Base-by-base conservation (phyloP, 2,329 filamentous ascomycete species). In the Canariomyces notabilis region DNA sequence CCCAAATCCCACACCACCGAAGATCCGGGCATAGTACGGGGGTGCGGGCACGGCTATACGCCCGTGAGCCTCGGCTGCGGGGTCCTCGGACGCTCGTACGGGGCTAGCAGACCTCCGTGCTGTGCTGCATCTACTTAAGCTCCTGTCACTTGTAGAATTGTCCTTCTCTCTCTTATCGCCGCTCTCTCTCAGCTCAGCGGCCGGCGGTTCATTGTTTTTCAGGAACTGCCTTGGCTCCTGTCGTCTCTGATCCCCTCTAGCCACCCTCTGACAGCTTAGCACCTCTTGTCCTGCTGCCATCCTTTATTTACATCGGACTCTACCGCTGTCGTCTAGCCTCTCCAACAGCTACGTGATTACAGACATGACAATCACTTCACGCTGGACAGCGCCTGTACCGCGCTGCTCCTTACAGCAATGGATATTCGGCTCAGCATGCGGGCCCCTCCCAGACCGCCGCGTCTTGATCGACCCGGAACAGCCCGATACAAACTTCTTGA, bases 401-500 rank as follows among this genome's bases (percentile, higher is more conserved):
- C 64, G 63, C 26, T 70, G 70, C 59, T 78, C 77, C 1, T 61
- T 80, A 29, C 76, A 73, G 52, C 68, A 71, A 63, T 80, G 75
- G 71, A 70, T 80, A 7, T 79, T 80, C 45, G 74, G 70, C 15
- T 73, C 74, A 2, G 66, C 70, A 1, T 68, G 61, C 32, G 68
- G 59, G 5, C 61, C 67, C 6, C 63, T 80, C 5, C 56, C 67
- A 2, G 65, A 75, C 39, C 65, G 61, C 37, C 66, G 68, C 43
- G 65, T 69, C 29, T 79, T 82, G 57, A 70, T 87, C 42, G 85
- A 89, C 56, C 78, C 85, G 7, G 74, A 79, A 29, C 70, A 75
- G 1, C 83, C 87, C 1, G 76, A 86, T 6, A 82, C 77, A 7
- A 80, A 85, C 56, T 80, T 74, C 54, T 69, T 93, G 32, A 85